Evolutionary conservation across 2,329 filamentous ascomycete species (phyloP).

Genomic region (Botrytis elliptica): DNA sequence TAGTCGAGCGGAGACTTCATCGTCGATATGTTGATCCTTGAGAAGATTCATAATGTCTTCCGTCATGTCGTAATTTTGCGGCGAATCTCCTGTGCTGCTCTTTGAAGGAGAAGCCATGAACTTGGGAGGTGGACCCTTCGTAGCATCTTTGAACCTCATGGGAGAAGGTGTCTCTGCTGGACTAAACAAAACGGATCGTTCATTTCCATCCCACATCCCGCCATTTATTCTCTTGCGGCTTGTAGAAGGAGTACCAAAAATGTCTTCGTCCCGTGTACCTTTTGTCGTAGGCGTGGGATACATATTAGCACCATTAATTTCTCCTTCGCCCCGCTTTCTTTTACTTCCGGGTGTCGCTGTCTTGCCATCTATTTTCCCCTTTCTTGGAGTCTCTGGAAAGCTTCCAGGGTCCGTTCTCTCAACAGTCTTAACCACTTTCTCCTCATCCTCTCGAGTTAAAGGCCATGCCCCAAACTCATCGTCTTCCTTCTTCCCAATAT

Average conservation of each 20-base stretch:
- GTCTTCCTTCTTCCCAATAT: conserved; percentile 27
- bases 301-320: conserved; percentile 12
- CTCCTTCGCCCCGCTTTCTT: conserved; percentile 32
- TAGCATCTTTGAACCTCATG: conserved; percentile 28
- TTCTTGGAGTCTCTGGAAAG: conserved; percentile 35
- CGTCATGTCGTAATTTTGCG: conserved; percentile 41
- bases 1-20: conserved; percentile 43
- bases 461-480: conserved; percentile 36
- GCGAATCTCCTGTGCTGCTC: not conserved
- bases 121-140: conserved; percentile 25
- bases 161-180: conserved; percentile 35
- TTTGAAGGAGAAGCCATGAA: conserved; percentile 23
- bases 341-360: conserved; percentile 35
- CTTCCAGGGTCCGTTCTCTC: conserved; percentile 17
- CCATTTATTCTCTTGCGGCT: conserved; percentile 25
- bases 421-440: conserved; percentile 24
- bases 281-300: conserved; percentile 35
- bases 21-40: conserved; percentile 44
- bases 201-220: conserved; percentile 32
- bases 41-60: conserved; percentile 53
- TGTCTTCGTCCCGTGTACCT: conserved; percentile 25
- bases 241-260: conserved; percentile 29
- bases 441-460: conserved; percentile 30
- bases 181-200: conserved; percentile 27
- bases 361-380: conserved; percentile 26